Conservation (phyloP, 2,329 filamentous ascomycete species). For the Penicillium italicum region DNA sequence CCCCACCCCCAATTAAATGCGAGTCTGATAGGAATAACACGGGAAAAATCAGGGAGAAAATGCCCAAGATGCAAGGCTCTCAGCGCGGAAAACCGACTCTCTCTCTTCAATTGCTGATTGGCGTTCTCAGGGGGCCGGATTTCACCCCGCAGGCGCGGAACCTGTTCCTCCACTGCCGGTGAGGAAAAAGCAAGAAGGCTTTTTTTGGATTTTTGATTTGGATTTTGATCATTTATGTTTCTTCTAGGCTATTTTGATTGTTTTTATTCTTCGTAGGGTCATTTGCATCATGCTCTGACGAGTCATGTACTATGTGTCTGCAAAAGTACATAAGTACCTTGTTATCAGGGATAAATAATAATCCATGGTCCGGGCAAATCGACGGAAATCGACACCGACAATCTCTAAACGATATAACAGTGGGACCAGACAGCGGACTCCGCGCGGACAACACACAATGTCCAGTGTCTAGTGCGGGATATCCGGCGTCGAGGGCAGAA, state of each 20-base stretch:
- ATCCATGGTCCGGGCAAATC: not conserved
- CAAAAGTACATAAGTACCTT: not conserved
- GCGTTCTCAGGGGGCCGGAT: slow-evolving; percentile 11
- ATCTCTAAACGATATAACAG: not conserved
- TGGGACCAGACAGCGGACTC: slow-evolving; percentile 5
- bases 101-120: slow-evolving; percentile 25
- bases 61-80: slow-evolving; percentile 28
- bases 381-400: not conserved
- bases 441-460: slow-evolving; percentile 5
- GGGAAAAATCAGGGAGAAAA: slow-evolving; percentile 18
- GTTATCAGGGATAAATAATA: not conserved
- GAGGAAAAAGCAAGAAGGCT: slow-evolving; percentile 13
- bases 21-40: slow-evolving; percentile 18
- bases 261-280: not conserved
- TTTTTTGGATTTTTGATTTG: not conserved
- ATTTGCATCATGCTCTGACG: not conserved
- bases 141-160: slow-evolving; percentile 30
- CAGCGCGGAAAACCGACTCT: slow-evolving; percentile 25
- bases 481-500: slow-evolving; percentile 13
- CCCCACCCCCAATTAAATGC: not conserved
- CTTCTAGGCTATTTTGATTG: not conserved
- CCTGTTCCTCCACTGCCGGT: slow-evolving; percentile 26
- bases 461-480: slow-evolving; percentile 12
- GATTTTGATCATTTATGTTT: not conserved
- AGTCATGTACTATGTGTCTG: not conserved